phyloP scores from a whole-genome alignment of 331 rosid species.

The Quercus lobata region DNA sequence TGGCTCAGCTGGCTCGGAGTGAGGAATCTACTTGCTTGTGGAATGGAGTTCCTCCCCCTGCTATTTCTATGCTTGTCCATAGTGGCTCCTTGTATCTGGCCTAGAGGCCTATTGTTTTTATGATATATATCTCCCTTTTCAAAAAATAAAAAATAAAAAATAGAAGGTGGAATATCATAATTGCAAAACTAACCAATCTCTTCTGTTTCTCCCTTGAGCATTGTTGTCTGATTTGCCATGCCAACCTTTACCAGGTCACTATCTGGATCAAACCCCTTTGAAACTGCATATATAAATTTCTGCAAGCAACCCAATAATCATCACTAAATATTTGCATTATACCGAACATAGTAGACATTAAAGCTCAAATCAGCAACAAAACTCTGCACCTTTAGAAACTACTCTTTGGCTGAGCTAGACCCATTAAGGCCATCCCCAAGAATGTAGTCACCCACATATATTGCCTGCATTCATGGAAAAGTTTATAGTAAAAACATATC shows the following conservation, averaged over 20 bases:
- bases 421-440: constrained; percentile 82
- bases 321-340: constrained; percentile 7
- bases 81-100: no score
- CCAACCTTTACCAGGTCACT: no score
- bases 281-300: constrained; percentile 82
- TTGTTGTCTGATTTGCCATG: no score
- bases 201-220: constrained; percentile 45
- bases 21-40: no score
- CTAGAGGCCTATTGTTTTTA: no score
- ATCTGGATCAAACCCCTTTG: no score
- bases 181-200: constrained; percentile 67
- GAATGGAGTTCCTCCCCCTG: no score
- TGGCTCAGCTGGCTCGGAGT: no score
- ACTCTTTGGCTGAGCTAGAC: constrained; percentile 82
- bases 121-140: no score
- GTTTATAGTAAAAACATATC: not conserved
- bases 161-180: not conserved
- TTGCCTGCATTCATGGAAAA: constrained; percentile 50
- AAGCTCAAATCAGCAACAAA: not conserved
- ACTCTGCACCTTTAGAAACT: constrained; percentile 66
- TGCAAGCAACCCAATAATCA: constrained; percentile 29
- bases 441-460: constrained; percentile 87
- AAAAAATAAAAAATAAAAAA: not conserved
- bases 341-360: constrained; percentile 1
- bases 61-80: no score